Percentiles rank a stretch among this genome's conserved stretches.
Conservation (phyloP, 1,284 basidiomycete species). For the Puccinia brachypodii region DNA sequence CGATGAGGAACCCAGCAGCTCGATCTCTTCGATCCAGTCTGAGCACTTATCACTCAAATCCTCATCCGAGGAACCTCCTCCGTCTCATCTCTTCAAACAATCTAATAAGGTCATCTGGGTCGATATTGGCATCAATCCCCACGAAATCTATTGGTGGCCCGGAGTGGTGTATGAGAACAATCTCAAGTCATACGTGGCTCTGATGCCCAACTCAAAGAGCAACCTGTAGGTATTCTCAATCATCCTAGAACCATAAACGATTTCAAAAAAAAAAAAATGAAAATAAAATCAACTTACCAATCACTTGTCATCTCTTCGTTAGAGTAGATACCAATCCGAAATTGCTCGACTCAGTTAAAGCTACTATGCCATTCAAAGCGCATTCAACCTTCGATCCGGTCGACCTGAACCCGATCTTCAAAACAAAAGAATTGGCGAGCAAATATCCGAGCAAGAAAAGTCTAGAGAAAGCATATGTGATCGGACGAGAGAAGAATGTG, state of each 20-base stretch:
- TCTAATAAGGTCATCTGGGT: conserved; percentile 40
- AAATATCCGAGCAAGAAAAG: conserved; percentile 20
- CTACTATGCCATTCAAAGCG: neutral
- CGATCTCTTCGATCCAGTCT: neutral
- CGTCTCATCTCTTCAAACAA: neutral
- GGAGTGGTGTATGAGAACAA: conserved; percentile 8
- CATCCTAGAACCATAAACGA: neutral
- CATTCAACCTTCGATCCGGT: conserved; percentile 26
- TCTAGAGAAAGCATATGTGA: conserved; percentile 12
- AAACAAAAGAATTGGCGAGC: neutral
- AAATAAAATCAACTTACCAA: neutral
- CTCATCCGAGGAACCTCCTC: neutral
- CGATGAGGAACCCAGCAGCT: neutral
- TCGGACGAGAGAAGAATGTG: conserved; percentile 9
- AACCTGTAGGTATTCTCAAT: neutral
- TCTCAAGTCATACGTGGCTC: neutral
- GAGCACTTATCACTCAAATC: neutral
- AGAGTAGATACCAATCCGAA: neutral
- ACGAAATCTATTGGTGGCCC: conserved; percentile 41
- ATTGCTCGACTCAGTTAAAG: conserved; percentile 20
- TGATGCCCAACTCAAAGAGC: neutral
- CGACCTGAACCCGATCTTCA: conserved; percentile 29
- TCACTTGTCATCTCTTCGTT: neutral
- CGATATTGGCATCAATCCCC: conserved; percentile 5
- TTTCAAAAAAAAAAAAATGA: neutral